A percentile compares a stretch with the other conserved stretches of the same genome.
Conservation (phyloP, 768 basidiomycete genomes). For the Antrodiella citrinella region DNA sequence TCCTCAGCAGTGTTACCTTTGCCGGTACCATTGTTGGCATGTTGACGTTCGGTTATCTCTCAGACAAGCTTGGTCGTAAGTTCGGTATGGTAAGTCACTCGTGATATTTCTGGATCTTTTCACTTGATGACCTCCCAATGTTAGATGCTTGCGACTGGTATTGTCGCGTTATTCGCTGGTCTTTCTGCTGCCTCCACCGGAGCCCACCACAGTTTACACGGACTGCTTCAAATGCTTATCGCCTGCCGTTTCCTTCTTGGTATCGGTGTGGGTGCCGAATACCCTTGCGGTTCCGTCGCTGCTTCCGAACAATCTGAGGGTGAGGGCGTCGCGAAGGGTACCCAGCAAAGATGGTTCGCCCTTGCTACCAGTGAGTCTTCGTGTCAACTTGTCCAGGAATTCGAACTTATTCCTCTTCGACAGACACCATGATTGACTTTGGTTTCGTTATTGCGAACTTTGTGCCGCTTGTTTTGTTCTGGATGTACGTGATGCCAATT, state of each 20-base stretch:
- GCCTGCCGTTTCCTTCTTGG: conserved; percentile 86
- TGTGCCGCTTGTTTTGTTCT: conserved; percentile 77
- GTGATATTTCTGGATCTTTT: not conserved
- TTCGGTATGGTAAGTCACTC: conserved; percentile 65
- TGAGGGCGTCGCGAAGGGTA: conserved; percentile 62
- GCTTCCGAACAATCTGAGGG: conserved; percentile 89
- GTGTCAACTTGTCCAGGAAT: conserved; percentile 1
- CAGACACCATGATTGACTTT: conserved; percentile 80
- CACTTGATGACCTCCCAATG: not conserved
- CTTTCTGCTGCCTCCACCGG: conserved; percentile 81
- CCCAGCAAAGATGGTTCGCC: conserved; percentile 82
- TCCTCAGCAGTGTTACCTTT: conserved; percentile 65
- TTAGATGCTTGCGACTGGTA: conserved; percentile 74
- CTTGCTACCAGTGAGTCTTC: conserved; percentile 71
- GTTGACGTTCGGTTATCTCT: conserved; percentile 74
- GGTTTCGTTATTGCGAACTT: conserved; percentile 77
- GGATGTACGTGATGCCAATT: conserved; percentile 56
- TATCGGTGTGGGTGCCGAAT: conserved; percentile 83
- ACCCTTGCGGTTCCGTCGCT: conserved; percentile 85
- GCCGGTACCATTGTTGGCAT: conserved; percentile 86
- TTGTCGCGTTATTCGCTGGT: conserved; percentile 77
- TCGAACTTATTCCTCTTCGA: not conserved
- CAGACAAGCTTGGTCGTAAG: conserved; percentile 83
- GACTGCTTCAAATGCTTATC: conserved; percentile 69
- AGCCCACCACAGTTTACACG: conserved; percentile 58